Base-by-base conservation (phyloP, 2,329 filamentous ascomycete species). In the Diplodia scrobiculata region DNA sequence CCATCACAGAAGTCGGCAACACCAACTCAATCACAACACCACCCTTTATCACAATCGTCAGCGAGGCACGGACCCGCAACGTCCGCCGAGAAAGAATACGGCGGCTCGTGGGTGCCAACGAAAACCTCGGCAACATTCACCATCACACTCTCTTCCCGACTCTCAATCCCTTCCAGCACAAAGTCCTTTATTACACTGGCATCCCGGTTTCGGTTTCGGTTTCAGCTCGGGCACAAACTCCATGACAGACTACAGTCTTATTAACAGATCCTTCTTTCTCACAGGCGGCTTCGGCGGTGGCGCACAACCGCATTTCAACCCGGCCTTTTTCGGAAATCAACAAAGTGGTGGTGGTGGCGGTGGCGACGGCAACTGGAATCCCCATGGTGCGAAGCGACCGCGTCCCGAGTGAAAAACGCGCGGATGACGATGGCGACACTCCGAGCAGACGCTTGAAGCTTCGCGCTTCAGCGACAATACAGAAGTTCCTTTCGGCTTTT, bases 331-430 rank as follows among this genome's bases (percentile, higher is more conserved):
- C 76, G 81, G 68, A 32, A 72, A 75, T 38, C 72, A 82, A 55
- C 81, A 82, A 65, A 80, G 80, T 17, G 76, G 77, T 19, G 41
- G 41, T 52, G 79, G 75, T 48, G 41, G 58, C 17, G 77, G 78
- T 36, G 80, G 80, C 51, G 83, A 87, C 67, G 88, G 88, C 65
- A 87, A 87, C 78, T 91, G 90, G 82, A 94, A 94, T 73, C 91
- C 91, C 5, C 91, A 94, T 71, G 90, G 90, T 34, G 87, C 88
- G 3, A 95, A 95, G 80, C 84, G 91, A 70, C 89, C 90, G 70
- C 85, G 91, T 69, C 90, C 90, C 68, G 91, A 93, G 71, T 86
- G 79, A 73, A 41, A 36, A n/a, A 11, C 27, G 17, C 58, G 10
- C n/a, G 45, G 29, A 10, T 14, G 17, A 50, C 13, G 27, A 50